Evolutionary conservation across 305 asterid genomes (phyloP), one percentile per base, ranked within the genome.

Genomic region (Fraxinus platypoda): DNA sequence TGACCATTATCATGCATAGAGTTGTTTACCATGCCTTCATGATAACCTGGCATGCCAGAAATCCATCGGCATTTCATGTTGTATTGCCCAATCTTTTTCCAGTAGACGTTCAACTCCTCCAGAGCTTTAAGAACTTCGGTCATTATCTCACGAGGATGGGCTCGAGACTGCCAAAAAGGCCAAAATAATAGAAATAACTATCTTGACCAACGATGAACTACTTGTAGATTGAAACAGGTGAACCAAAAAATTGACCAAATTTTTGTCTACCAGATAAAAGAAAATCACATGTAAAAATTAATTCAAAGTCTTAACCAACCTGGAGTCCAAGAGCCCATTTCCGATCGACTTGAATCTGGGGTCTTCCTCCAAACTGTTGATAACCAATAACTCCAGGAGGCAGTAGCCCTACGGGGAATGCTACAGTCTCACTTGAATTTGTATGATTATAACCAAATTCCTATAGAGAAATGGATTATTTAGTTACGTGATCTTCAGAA

Each of bases 281-380:
- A 59, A 19, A 59, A 59, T 59, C 13, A 7, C 15, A 8, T 19
- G 70, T 59, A 59, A 73, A 38, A 77, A 83, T 37, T 28, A 49
- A 78, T 37, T 72, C 41, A 78, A 74, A 80, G 75, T 83, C 84
- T 26, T 66, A 77, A 46, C 71, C 72, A 83, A 95, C 99, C 98
- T 96, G 99, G 75, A 96, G 98, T 71, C 98, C 99, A 85, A 93
- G 99, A 78, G 98, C 95, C 99, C 98, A 96, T 90, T 94, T 96
- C 85, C 91, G 87, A 49, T 94, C 99, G n/a, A 83, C 82, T 11
- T 90, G 89, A 79, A 87, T 78, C 84, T 89, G 98, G 74, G 74
- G 74, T 83, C 97, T 88, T 26, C 84, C 89, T 76, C 93, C 94
- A 83, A 87, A 85, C 80, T 91, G 95, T 66, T 88, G 93, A 90